Base-by-base conservation (phyloP, 306 rosid species). In the Gastrolobium villosum region DNA sequence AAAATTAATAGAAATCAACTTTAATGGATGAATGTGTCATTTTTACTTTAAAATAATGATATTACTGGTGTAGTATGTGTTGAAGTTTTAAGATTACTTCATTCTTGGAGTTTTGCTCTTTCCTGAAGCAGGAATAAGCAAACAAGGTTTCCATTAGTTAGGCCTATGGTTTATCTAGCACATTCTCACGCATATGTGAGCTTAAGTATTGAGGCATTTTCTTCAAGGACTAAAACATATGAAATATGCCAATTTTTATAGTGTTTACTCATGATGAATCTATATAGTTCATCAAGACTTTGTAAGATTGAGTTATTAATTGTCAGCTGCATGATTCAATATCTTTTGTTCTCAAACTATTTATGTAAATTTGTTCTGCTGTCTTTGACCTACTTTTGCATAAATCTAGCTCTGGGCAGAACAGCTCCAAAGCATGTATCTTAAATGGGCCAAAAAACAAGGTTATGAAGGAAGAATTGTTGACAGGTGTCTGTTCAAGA, bases 341-440 rank as follows among this genome's bases (percentile, higher is more conserved):
- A 20, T 75, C 70, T 28, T 49, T 44, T 45, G 11, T 72, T 7
- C 30, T 49, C 74, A 60, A 39, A 44, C 63, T 77, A 73, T 67
- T 44, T 44, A 74, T 43, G 30, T 15, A 62, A 48, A 61, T 46
- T 35, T 63, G 20, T 69, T 43, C 76, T 74, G n/a, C 41, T 45
- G 49, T 81, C 81, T 77, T 60, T 85, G 64, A 86, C 57, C 73
- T 60, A 11, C 35, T 65, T 76, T 74, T 75, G 53, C 45, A 28
- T 69, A 75, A 84, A 78, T 86, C 68, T 83, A 93, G 98, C 77
- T 82, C 56, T 93, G 98, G 98, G 93, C 88, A 64, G 89, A 89
- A 40, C 88, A 79, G 78, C 90, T 93, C 44, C 66, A 88, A 44
- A 84, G 56, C 75, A 93, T 93, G 96, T 93, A 93, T 82, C 65